Evolutionary conservation across 1,139 yeast species (phyloP).

Genomic region (Petasospora rhodanensis): DNA sequence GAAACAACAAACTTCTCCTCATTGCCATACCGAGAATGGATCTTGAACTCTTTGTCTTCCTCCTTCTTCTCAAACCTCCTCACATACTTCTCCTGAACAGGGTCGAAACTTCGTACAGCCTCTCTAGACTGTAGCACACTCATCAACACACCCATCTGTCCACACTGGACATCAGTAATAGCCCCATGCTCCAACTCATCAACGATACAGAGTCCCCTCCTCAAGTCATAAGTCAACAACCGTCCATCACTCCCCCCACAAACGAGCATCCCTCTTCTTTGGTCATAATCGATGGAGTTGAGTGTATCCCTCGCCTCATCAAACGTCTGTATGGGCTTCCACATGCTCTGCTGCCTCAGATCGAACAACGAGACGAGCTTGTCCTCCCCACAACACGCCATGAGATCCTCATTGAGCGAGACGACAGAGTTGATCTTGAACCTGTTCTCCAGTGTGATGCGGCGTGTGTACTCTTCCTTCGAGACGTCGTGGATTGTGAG

Average conservation of each 20-base stretch:
- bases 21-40: conserved; percentile 5
- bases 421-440: conserved; percentile 14
- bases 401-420: conserved; percentile 12
- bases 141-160: conserved; percentile 2
- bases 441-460: conserved; percentile 4
- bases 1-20: conserved; percentile 2
- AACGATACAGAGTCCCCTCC: conserved; percentile 12
- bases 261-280: background rate
- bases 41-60: conserved; percentile 10
- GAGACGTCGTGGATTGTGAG: conserved; percentile 1
- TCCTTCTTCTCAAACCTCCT: conserved; percentile 1
- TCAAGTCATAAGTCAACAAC: conserved; percentile 20
- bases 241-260: conserved; percentile 23
- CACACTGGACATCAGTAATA: conserved; percentile 14
- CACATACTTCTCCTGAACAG: background rate
- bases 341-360: conserved; percentile 14
- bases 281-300: conserved; percentile 11
- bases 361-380: conserved; percentile 18
- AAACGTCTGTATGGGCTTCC: conserved; percentile 20
- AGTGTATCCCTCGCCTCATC: conserved; percentile 16
- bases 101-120: conserved; percentile 2
- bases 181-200: conserved; percentile 14
- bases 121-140: conserved; percentile 3
- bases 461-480: background rate
- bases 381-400: conserved; percentile 21